Evolutionary conservation across 345 rosid genomes (phyloP).

Genomic region (Eucalyptus curtisii): DNA sequence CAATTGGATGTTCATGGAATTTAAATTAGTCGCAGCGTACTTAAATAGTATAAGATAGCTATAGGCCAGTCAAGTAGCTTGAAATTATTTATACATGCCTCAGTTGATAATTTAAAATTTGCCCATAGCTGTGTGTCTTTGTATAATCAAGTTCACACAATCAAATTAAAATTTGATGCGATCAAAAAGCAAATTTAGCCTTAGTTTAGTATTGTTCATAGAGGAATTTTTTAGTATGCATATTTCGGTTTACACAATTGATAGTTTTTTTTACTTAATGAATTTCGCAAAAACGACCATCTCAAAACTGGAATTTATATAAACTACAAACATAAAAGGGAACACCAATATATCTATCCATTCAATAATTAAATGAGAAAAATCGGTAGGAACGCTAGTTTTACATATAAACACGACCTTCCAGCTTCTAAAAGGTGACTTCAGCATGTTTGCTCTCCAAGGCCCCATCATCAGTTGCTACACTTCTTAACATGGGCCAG

Average conservation of each 20-base stretch:
- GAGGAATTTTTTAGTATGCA: too few relatives aligned
- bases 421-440: background rate
- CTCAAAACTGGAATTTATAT: background rate
- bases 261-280: too few relatives aligned
- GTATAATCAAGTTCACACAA: background rate
- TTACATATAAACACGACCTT: background rate
- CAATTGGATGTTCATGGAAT: too few relatives aligned
- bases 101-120: too few relatives aligned
- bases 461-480: background rate
- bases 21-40: too few relatives aligned
- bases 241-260: too few relatives aligned
- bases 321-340: background rate
- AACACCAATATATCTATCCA: background rate
- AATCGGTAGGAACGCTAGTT: rapidly evolving
- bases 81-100: background rate
- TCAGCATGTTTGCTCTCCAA: background rate
- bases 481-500: background rate
- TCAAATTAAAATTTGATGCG: background rate
- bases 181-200: background rate
- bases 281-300: too few relatives aligned
- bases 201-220: background rate
- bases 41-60: background rate
- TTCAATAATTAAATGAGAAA: background rate
- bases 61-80: background rate
- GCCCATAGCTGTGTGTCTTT: background rate